Evolutionary conservation across 2,329 filamentous ascomycete genomes (phyloP).

Genomic region (Epicoccum sorghinum): DNA sequence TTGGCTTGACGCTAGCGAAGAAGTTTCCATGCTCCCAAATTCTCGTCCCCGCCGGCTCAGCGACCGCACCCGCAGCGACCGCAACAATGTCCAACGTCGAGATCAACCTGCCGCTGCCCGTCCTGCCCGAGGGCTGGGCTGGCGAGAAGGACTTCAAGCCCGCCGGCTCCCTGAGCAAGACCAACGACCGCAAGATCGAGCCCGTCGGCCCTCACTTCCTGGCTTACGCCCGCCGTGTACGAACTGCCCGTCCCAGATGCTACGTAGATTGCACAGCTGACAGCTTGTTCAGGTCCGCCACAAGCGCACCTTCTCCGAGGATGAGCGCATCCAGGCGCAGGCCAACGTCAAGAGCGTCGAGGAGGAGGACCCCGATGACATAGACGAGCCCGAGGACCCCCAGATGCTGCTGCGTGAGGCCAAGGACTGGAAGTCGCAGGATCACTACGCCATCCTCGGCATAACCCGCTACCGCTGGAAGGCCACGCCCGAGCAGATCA

Average conservation of each 20-base stretch:
- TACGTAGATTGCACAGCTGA: background rate
- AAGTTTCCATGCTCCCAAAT: conserved; percentile 3
- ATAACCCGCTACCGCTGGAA: conserved; percentile 89
- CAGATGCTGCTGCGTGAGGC: conserved; percentile 91
- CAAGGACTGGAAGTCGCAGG: conserved; percentile 99
- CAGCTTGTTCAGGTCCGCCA: conserved; percentile 68
- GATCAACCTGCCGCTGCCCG: conserved; percentile 71
- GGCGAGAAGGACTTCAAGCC: conserved; percentile 93
- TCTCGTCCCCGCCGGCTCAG: conserved; percentile 9
- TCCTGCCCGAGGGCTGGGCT: conserved; percentile 80
- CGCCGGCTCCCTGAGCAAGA: conserved; percentile 74
- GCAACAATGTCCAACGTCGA: conserved; percentile 68
- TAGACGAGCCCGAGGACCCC: conserved; percentile 92
- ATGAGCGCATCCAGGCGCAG: conserved; percentile 95
- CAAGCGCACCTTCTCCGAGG: conserved; percentile 97
- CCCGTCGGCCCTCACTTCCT: conserved; percentile 97
- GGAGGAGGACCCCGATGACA: conserved; percentile 85
- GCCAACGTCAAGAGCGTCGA: conserved; percentile 95
- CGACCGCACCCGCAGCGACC: conserved; percentile 6
- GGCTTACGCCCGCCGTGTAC: conserved; percentile 89
- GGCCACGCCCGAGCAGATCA: conserved; percentile 98
- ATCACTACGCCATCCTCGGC: conserved; percentile 96
- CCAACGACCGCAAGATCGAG: conserved; percentile 87
- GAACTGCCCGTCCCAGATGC: conserved; percentile 23
- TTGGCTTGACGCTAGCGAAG: background rate